Evolutionary conservation across 176 grass and related monocot genomes (phyloP), one percentile per base, ranked within the genome.

Genomic region (Rhipidocladum racemiflorum): DNA sequence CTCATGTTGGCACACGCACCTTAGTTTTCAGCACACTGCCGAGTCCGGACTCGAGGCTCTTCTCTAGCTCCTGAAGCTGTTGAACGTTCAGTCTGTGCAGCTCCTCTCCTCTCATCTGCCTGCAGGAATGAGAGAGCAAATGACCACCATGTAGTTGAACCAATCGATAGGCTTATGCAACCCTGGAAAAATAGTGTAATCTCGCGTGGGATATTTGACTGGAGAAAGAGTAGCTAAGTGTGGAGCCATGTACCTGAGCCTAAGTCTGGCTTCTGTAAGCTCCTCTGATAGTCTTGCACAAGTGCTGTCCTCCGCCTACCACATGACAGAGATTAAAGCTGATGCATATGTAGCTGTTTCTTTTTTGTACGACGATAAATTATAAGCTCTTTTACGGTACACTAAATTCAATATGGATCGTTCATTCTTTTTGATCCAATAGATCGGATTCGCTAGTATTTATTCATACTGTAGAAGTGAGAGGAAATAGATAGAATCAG

Each of bases 61-160:
- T 89, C 79, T 97, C 95, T 3, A 97, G 85, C 28, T 72, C 51
- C 65, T 89, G 79, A 67, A 97, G 86, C 75, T 97, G 86, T 49
- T 93, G 56, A 27, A 91, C 74, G n/a, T 72, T 89, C 78, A 94
- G 60, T 23, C 77, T 82, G 4, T 91, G 86, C 54, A 94, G 90
- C 53, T 97, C 78, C 85, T 94, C 88, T 59, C 92, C 92, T 80
- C 92, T 87, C 92, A 97, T 88, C 75, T 94, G 92, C 62, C 95
- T 97, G 82, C 12, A 88, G 28, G 27, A 36, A 73, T 18, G 25
- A 27, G 20, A 50, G 36, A 9, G 27, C 15, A 29, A 70, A 44
- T 38, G 9, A 51, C 3, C 2, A 29, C 27, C 27, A 62, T 69
- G 12, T n/a, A 7, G 3, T 29, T 29, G 7, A 35, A 24, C 8